phyloP scores from a whole-genome alignment of 2,329 filamentous ascomycete genomes.

The Ophiostoma sp. region DNA sequence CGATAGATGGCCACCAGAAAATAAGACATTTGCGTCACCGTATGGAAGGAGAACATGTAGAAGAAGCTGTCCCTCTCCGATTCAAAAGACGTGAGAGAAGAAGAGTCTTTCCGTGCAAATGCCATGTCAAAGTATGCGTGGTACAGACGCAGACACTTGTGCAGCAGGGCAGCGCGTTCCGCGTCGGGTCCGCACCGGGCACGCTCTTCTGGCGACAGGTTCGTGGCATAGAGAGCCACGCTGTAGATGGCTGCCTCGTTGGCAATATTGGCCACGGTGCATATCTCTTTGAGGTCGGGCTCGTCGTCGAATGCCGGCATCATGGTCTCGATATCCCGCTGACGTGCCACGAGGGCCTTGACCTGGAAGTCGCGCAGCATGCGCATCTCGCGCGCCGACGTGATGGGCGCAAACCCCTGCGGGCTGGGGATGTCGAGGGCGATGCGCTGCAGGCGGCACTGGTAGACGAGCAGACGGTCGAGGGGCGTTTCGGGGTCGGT shows the following conservation, averaged over 20 bases:
- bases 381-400: constrained; percentile 5
- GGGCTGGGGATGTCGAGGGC: constrained; percentile 8
- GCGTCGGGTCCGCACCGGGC: constrained; percentile 15
- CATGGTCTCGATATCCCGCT: constrained; percentile 10
- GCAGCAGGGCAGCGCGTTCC: constrained; percentile 7
- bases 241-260: constrained; percentile 20
- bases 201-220: not conserved
- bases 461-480: constrained; percentile 21
- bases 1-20: constrained; percentile 19
- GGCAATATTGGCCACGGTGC: constrained; percentile 14
- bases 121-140: constrained; percentile 17
- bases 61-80: constrained; percentile 14
- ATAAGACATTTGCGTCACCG: constrained; percentile 18
- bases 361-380: constrained; percentile 21
- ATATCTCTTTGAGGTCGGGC: constrained; percentile 14
- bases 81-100: no score
- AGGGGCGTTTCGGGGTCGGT: constrained; percentile 19
- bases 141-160: constrained; percentile 18
- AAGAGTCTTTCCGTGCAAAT: not conserved
- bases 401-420: not conserved
- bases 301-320: not conserved
- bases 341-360: constrained; percentile 3
- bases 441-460: constrained; percentile 22
- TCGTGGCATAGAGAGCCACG: constrained; percentile 6
- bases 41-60: constrained; percentile 20